Conservation (phyloP, 169 alveolate genomes). For the Plasmodium vinckei region DNA sequence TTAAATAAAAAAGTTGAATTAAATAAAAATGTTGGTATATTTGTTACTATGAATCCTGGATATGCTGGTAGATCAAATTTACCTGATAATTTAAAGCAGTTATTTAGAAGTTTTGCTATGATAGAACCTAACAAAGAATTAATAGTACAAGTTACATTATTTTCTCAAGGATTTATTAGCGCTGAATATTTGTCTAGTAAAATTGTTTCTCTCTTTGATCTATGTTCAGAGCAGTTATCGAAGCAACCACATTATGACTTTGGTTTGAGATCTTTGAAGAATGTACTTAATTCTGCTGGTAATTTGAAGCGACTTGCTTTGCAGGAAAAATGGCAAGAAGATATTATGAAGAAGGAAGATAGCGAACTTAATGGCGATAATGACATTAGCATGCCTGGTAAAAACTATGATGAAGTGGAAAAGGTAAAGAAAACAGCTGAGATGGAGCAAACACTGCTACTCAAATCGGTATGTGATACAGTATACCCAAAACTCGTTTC, state of each 20-base stretch:
- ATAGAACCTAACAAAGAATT: conserved; percentile 92
- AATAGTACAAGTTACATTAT: conserved; percentile 94
- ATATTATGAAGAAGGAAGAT: conserved; percentile 87
- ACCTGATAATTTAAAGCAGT: conserved; percentile 96
- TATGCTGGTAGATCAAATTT: conserved; percentile 98
- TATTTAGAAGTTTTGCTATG: conserved; percentile 95
- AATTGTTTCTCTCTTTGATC: conserved; percentile 96
- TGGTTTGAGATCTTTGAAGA: conserved; percentile 97
- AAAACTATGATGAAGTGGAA: neutral
- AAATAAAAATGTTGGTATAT: conserved; percentile 95
- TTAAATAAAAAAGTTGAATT: conserved; percentile 90
- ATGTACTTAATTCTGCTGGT: conserved; percentile 95
- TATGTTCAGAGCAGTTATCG: conserved; percentile 94
- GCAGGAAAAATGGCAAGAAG: conserved; percentile 83
- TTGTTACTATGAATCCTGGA: conserved; percentile 99
- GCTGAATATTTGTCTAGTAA: conserved; percentile 95
- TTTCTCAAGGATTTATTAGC: conserved; percentile 96
- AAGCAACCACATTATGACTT: conserved; percentile 98
- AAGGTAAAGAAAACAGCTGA: conserved; percentile 78
- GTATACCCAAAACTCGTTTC: conserved; percentile 97
- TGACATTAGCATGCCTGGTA: conserved; percentile 4
- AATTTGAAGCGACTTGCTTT: conserved; percentile 92
- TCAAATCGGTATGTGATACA: conserved; percentile 95
- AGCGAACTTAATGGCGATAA: conserved; percentile 16
- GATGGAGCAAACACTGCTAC: conserved; percentile 93